Evolutionary conservation across 2,329 filamentous ascomycete genomes (phyloP), one percentile per base, ranked within the genome.

Genomic region (Pseudophaeomoniella oleicola): DNA sequence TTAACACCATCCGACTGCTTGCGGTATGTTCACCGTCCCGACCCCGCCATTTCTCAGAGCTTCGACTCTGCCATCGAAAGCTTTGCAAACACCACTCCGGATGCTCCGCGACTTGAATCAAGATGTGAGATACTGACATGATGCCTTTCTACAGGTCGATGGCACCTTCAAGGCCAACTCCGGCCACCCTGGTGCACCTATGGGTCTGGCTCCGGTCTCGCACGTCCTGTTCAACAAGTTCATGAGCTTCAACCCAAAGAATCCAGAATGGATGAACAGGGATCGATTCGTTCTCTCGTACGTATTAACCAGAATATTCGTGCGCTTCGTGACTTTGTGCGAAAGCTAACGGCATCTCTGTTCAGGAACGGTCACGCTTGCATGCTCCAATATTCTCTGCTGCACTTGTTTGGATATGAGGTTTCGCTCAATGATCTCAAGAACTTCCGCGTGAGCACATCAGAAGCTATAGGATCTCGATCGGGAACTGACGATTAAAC

Each of bases 181-280:
- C 48, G 90, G 90, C 60, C 90, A 98, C 70, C 90, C 90, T 56
- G 90, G 90, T 73, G 90, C 90, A 62, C 90, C 90, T 55, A 98
- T 98, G 90, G 78, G 75, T 58, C 73, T 96, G 84, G 90, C 90
- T 56, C 88, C 90, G 44, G 78, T 87, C 56, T 80, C 90, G 63
- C 90, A 96, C 73, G 85, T 96, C 55, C 77, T 98, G 47, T 98
- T 84, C 71, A 93, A 94, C 77, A 92, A 90, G 66, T 92, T 94
- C 74, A 85, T 98, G 85, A 92, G 69, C 62, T 98, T 94, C 76
- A 98, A 96, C 80, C 90, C 90, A 55, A 92, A 94, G 80, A 94
- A 94, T 76, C 84, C 90, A 52, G 72, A 85, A 47, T 98, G 87
- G 87, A 56, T 90, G 54, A 96, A 96, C 77, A 81, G 90, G 57